Base-by-base conservation (phyloP, 2,329 filamentous ascomycete species). In the Dactylellina haptotyla region DNA sequence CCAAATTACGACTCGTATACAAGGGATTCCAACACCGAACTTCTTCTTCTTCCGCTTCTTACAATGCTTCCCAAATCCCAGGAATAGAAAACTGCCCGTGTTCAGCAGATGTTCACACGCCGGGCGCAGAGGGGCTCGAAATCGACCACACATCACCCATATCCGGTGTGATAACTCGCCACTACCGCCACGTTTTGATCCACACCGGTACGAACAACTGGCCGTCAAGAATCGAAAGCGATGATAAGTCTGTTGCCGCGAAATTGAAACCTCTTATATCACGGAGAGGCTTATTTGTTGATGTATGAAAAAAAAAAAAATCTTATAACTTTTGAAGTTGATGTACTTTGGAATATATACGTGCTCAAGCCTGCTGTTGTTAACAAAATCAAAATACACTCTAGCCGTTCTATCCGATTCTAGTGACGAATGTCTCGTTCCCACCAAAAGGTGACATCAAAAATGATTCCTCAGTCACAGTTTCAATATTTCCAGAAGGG, bases 371-470 rank as follows among this genome's bases (percentile, higher is more conserved):
- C n/a, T n/a, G n/a, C n/a, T n/a, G n/a, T n/a, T n/a, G n/a, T n/a
- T n/a, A 12, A 41, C 12, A 10, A 18, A 23, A 23, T 20, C 23
- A 23, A 46, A 9, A 20, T 6, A 23, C 16, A 20, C 18, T 4
- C 43, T 57, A 75, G 73, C 76, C 77, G 6, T 76, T 75, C 30
- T 59, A 74, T 2, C 77, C 77, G 2, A 58, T 75, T 1, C 64
- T 78, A 1, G 45, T 77, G 18, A 77, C 77, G 4, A 77, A 76
- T 46, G 75, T 74, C 6, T 76, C 75, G 0, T 71, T 77, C 37
- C 34, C 64, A 18, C 20, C 51, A 0, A n/a, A n/a, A n/a, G n/a
- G n/a, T n/a, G n/a, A n/a, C 45, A 59, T 14, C 37, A 23, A 2
- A 3, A 12, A 39, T 16, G 57, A 32, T 5, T 43, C 14, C 5